Percentiles rank a stretch among this genome's conserved stretches.
Conservation (phyloP, 306 rosid genomes). For the Corylus avellana region DNA sequence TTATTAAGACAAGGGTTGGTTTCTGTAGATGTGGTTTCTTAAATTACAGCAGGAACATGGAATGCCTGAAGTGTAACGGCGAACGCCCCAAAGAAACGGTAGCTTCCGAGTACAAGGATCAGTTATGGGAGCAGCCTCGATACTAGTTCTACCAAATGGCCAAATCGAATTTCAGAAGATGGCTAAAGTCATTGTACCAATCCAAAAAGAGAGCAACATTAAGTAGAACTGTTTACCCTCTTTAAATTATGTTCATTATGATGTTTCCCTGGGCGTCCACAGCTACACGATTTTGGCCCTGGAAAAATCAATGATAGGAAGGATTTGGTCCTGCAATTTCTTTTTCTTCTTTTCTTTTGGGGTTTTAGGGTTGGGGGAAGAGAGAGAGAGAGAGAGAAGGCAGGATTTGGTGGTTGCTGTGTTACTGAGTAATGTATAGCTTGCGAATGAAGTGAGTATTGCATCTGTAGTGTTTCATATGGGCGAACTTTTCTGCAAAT, state of each 20-base stretch:
- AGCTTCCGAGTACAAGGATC: conserved; percentile 35
- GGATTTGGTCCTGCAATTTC: background rate
- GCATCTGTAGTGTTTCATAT: background rate
- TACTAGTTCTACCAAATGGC: background rate
- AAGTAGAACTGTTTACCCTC: background rate
- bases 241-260: background rate
- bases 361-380: background rate
- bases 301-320: background rate
- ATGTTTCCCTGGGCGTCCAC: background rate
- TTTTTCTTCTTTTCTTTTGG: too few species aligned
- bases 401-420: too few species aligned
- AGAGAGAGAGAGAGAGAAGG: too few species aligned
- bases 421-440: background rate
- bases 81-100: conserved; percentile 38
- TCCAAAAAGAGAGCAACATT: background rate
- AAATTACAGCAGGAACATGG: conserved; percentile 52
- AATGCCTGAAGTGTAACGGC: conserved; percentile 63
- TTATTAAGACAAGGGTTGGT: conserved; percentile 10
- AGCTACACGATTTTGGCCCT: background rate
- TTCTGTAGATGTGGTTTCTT: conserved; percentile 66
- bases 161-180: background rate
- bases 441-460: background rate
- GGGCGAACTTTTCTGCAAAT: too few species aligned
- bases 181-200: too few species aligned
- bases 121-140: conserved; percentile 47